Base-by-base conservation (phyloP, 1,284 basidiomycete genomes). In the Trametes pubescens region DNA sequence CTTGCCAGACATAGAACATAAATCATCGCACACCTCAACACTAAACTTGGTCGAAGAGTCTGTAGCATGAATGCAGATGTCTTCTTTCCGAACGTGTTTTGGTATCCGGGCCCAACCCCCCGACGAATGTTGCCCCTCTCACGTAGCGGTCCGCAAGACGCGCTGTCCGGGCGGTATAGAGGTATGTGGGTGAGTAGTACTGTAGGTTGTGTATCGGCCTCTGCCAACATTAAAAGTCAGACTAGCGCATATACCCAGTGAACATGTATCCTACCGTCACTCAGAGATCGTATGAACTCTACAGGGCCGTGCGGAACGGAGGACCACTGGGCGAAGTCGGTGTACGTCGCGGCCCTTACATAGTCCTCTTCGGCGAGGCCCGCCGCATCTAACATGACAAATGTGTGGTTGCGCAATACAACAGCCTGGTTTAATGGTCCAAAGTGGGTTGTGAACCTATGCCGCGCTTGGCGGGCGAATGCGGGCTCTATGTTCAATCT, bases 111-210 rank as follows among this genome's bases (percentile, higher is more conserved):
- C 1, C 94, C 94, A 22, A 86, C 86, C 7, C 92, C 92, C 69
- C 91, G 85, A 18, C 81, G 81, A 65, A 96, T 92, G 4, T 85
- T 80, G 1, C 91, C 90, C 48, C 79, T 81, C 75, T 96, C 94
- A 59, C 94, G 82, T 34, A 88, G 71, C 0, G 90, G 87, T 2
- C 95, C 95, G 73, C 95, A 96, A 1, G 78, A 77, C 0, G 90
- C 86, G 3, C 82, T 82, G 56, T 89, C 88, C 0, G 91, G 85
- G 44, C 95, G 84, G 14, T 87, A 85, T 6, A 96, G 81, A 5
- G 95, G 94, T 54, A 96, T 93, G 73, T 96, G 94, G 18, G 87
- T 89, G 57, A 96, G 84, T 34, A 96, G 78, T 40, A 96, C 83
- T 6, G 86, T 75, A 10, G 89, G 88, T 29, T 82, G 78, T 9